Evolutionary conservation across 441 rosid species (phyloP), one percentile per base, ranked within the genome.

Genomic region (Pelargonium myrrhifolium): DNA sequence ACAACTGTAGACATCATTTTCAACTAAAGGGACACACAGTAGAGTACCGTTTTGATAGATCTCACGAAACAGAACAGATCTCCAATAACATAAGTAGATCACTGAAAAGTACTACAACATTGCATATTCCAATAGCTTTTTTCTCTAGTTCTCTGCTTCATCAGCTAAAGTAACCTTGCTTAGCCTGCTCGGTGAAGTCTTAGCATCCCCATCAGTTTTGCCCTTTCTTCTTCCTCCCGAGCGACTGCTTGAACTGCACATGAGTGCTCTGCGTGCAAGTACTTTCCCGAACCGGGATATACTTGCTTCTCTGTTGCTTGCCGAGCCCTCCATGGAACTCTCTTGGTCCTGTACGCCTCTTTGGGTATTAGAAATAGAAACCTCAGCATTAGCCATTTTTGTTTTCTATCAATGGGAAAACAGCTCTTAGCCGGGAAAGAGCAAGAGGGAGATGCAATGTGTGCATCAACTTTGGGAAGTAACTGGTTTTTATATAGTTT

Each of bases 111-210:
- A 35, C 39, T 35, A 35, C 39, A 35, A 35, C 39, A 35, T 6
- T 35, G 39, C 39, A 35, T 35, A 35, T 35, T 42, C 39, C 8
- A 35, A 35, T 6, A 18, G 62, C 28, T 10, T 18, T 20, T 26
- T 55, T 20, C 24, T 28, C 22, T 75, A 73, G 31, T 76, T 62
- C 45, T 62, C 71, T 11, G 67, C 67, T 53, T 73, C 78, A 62
- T 79, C 77, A 64, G 84, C 80, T 70, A 74, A 40, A 0, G 87
- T 79, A 64, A 82, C 90, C 76, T 72, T 84, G 79, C 86, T 84
- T 17, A 84, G 81, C 78, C 90, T 78, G 28, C 90, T 84, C 0
- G 82, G 88, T 37, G 66, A 69, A 39, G 81, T 21, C 72, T 26
- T 82, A 26, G 18, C 78, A 17, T 81, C 80, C 49, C 63, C 39